Evolutionary conservation across 331 rosid species (phyloP).

Genomic region (Spiraea crenata): DNA sequence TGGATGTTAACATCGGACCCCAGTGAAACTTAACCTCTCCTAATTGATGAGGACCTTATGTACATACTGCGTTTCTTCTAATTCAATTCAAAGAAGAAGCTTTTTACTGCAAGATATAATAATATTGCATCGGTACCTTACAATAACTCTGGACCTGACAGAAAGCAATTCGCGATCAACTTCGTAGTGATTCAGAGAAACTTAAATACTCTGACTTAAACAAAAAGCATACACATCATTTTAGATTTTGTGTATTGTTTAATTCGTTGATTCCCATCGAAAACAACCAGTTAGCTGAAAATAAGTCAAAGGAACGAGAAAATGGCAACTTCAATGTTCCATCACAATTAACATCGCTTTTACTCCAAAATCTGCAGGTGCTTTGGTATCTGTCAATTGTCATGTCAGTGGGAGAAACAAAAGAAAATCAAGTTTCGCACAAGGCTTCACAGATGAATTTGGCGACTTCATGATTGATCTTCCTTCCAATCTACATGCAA

Average conservation of each 20-base stretch:
- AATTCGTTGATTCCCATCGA: not conserved
- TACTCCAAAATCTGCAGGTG: conserved; percentile 49
- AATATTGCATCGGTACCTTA: not conserved
- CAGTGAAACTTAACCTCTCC: conserved; percentile 23
- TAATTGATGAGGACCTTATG: conserved; percentile 24
- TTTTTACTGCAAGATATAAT: too few species aligned
- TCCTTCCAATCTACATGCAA: conserved; percentile 77
- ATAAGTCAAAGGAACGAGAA: not conserved
- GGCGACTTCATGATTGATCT: conserved; percentile 83
- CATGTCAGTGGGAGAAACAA: conserved; percentile 29
- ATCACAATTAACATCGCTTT: not conserved
- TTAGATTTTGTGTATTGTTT: not conserved
- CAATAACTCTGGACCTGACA: not conserved
- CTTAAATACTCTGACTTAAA: conserved; percentile 11
- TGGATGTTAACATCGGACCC: conserved; percentile 23
- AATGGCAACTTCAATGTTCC: not conserved
- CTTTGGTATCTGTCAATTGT: conserved; percentile 58
- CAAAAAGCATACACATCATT: conserved; percentile 14
- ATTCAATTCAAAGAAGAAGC: too few species aligned
- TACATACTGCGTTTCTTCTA: too few species aligned
- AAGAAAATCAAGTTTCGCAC: conserved; percentile 45
- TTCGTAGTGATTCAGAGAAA: not conserved
- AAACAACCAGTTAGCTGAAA: not conserved
- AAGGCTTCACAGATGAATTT: conserved; percentile 57
- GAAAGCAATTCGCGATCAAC: conserved; percentile 15